Conservation (phyloP, 371 early-diverging fungal species). For the Basidiobolus meristosporus region DNA sequence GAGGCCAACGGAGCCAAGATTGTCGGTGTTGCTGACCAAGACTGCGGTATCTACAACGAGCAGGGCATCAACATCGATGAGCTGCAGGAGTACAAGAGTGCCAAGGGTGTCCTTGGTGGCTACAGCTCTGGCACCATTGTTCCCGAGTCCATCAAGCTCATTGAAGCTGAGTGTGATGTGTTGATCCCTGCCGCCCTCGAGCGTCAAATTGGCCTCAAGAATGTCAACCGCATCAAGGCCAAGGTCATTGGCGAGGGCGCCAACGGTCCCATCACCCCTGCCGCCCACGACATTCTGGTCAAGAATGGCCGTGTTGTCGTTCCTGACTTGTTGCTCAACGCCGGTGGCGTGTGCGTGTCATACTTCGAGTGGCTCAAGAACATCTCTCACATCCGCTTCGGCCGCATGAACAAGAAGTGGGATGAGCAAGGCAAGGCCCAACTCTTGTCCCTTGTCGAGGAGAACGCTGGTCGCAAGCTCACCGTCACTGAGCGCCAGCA, state of each 20-base stretch:
- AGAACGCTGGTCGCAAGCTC: constrained; percentile 51
- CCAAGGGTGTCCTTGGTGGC: constrained; percentile 46
- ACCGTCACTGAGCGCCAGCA: constrained; percentile 57
- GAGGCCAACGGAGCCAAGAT: constrained; percentile 63
- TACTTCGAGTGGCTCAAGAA: constrained; percentile 78
- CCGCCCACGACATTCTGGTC: constrained; percentile 48
- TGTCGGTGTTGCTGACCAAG: constrained; percentile 59
- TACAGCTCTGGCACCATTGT: constrained; percentile 38
- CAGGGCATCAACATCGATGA: constrained; percentile 53
- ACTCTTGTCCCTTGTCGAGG: constrained; percentile 57
- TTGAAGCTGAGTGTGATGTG: constrained; percentile 71
- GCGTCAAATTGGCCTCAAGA: constrained; percentile 64
- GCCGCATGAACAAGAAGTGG: constrained; percentile 83
- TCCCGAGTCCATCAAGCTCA: constrained; percentile 33
- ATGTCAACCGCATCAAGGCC: constrained; percentile 58
- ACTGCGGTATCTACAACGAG: constrained; percentile 42
- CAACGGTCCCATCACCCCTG: constrained; percentile 75
- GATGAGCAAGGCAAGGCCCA: constrained; percentile 64
- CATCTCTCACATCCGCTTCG: constrained; percentile 70
- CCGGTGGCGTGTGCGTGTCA: constrained; percentile 66
- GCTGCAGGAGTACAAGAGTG: constrained; percentile 37
- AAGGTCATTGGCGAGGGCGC: constrained; percentile 80
- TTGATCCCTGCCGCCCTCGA: constrained; percentile 76
- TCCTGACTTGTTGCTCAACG: constrained; percentile 71
- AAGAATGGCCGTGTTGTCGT: constrained; percentile 44